These are phyloP conservation scores for Leucoagaricus sp. DNA, from an alignment of 1,284 basidiomycete genomes.

Conservation along the genomic window DNA sequence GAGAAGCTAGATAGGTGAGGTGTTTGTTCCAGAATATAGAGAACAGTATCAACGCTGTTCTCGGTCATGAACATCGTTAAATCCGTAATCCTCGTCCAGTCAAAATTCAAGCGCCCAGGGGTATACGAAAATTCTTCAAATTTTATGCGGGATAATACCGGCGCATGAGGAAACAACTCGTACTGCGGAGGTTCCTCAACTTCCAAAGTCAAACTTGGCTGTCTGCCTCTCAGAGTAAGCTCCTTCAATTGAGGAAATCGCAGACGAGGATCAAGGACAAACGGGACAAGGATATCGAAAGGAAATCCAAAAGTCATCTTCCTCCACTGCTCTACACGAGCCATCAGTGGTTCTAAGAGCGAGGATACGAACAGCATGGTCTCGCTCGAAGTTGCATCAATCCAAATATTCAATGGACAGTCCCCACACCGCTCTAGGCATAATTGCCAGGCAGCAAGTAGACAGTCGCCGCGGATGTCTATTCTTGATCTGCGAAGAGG, in stretches of 20 bases:
- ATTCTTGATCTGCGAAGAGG: neutral
- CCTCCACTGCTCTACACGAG: neutral
- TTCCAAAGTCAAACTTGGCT: no score
- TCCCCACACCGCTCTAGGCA: neutral
- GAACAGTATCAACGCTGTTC: neutral
- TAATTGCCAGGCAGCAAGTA: neutral
- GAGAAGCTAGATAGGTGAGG: neutral
- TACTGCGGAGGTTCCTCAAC: neutral
- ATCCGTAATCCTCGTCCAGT: neutral
- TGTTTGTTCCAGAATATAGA: neutral
- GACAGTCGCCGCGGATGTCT: neutral
- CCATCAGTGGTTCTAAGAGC: neutral
- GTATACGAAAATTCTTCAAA: neutral
- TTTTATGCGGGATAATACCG: neutral
- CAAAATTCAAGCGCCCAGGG: neutral
- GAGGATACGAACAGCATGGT: neutral
- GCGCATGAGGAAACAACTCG: neutral
- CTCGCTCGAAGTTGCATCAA: neutral
- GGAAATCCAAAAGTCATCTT: neutral
- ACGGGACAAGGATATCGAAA: neutral
- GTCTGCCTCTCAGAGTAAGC: neutral
- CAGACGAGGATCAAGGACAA: neutral
- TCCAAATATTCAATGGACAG: neutral
- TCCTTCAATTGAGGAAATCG: neutral
- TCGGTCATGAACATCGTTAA: neutral